Conservation (phyloP, 2,329 filamentous ascomycete species). For the Neocatenulostroma microsporum region DNA sequence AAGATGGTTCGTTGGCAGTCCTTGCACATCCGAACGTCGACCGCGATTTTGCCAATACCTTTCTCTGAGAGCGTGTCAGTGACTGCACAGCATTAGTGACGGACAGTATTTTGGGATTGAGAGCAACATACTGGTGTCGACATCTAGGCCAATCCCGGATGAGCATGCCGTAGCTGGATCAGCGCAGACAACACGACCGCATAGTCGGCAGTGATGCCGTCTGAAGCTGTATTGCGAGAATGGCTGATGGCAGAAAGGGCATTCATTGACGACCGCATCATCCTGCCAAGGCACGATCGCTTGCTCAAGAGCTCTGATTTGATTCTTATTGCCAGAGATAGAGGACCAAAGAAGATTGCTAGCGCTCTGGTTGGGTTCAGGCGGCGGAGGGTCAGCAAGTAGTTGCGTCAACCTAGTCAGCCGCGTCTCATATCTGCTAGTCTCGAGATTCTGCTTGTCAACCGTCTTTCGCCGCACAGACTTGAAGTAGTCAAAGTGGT, state of each 20-base stretch:
- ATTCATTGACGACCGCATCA: slow-evolving; percentile 68
- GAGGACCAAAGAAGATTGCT: slow-evolving; percentile 52
- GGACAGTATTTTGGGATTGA: slow-evolving; percentile 19
- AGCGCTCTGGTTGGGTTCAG: slow-evolving; percentile 48
- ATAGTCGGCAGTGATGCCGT: slow-evolving; percentile 89
- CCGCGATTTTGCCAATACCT: slow-evolving; percentile 49
- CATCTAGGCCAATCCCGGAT: slow-evolving; percentile 69
- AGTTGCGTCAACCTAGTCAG: slow-evolving; percentile 83
- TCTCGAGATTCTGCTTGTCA: slow-evolving; percentile 78
- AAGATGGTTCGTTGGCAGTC: slow-evolving; percentile 72
- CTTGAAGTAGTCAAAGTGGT: slow-evolving; percentile 65
- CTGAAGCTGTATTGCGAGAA: slow-evolving; percentile 91
- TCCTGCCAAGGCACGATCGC: slow-evolving; percentile 94
- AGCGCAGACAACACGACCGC: slow-evolving; percentile 85
- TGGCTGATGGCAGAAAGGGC: slow-evolving; percentile 92
- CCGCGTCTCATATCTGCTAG: slow-evolving; percentile 83
- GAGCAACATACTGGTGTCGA: slow-evolving; percentile 52
- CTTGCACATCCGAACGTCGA: slow-evolving; percentile 87
- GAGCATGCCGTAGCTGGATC: slow-evolving; percentile 81
- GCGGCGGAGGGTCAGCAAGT: slow-evolving; percentile 63
- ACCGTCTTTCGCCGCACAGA: slow-evolving; percentile 66
- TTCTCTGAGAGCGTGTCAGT: slow-evolving; percentile 31
- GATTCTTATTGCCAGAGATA: slow-evolving; percentile 60
- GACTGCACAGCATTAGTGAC: slow-evolving; percentile 25
- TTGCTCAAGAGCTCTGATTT: slow-evolving; percentile 72